Evolutionary conservation across 352 stramenopile species (phyloP), one percentile per base, ranked within the genome.

Genomic region (Peronospora belbahrii): DNA sequence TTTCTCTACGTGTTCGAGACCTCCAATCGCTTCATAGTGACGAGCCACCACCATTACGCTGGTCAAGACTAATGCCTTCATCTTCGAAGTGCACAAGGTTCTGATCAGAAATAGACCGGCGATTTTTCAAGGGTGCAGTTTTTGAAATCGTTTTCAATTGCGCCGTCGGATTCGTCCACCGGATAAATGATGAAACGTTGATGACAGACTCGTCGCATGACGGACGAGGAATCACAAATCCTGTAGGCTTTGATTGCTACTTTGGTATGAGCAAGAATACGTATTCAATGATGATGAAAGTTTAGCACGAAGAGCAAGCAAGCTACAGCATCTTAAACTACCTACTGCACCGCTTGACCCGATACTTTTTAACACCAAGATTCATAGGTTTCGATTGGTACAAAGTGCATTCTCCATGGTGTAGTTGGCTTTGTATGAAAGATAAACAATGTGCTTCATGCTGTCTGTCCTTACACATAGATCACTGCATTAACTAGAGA

Each of bases 391-490:
- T 8, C 32, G 5, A 27, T 27, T 28, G 24, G 24, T 11, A 11
- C 22, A 28, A 28, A 28, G 24, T n/a, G n/a, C n/a, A 28, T 6
- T 8, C 9, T 27, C 1, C 4, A 27, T 36, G 47, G n/a, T n/a
- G n/a, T n/a, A n/a, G n/a, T n/a, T n/a, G n/a, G n/a, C n/a, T n/a
- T n/a, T n/a, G n/a, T n/a, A n/a, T n/a, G n/a, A n/a, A n/a, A n/a
- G n/a, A n/a, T n/a, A n/a, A n/a, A n/a, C n/a, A n/a, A n/a, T n/a
- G n/a, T n/a, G n/a, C n/a, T n/a, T n/a, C n/a, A n/a, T n/a, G n/a
- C n/a, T 60, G 56, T 51, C 55, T 33, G 11, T 52, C 38, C 10
- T 50, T 62, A 49, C 41, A 49, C 13, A 9, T 23, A 56, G 48
- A 27, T 48, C 5, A 45, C 41, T 45, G 35, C 45, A 38, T 9